These are phyloP conservation scores for Rhodomyrtus psidioides DNA, from an alignment of 441 rosid genomes.

Conservation along the genomic window DNA sequence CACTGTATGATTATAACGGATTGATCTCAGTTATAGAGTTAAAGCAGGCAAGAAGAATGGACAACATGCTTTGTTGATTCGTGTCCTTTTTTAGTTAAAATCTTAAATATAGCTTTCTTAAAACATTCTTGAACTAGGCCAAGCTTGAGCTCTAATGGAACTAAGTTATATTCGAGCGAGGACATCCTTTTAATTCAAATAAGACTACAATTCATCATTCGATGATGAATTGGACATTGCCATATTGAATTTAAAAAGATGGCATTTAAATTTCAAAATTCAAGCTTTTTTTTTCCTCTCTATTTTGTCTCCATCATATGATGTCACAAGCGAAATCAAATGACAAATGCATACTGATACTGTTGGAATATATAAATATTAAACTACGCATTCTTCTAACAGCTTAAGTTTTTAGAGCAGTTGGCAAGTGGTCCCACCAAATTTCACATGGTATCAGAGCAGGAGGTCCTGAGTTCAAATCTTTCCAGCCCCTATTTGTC, in stretches of 20 bases:
- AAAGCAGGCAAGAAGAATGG: neutral
- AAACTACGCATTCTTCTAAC: no score
- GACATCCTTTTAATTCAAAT: no score
- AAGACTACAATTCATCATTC: neutral
- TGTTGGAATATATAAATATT: no score
- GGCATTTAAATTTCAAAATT: neutral
- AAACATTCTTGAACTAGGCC: neutral
- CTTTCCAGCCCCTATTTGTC: no score
- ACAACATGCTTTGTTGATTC: neutral
- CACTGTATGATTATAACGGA: accelerated
- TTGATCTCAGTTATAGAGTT: neutral
- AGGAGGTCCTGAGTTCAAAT: no score
- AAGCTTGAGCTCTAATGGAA: no score
- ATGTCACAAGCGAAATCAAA: neutral
- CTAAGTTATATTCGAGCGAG: neutral
- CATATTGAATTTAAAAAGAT: neutral
- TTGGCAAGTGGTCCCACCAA: no score
- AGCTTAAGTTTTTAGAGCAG: no score
- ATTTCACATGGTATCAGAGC: no score
- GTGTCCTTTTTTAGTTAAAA: neutral
- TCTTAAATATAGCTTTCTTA: neutral
- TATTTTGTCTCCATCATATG: neutral
- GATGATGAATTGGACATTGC: neutral
- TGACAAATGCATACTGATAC: neutral
- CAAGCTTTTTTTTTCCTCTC: neutral